Conservation (phyloP, 2,329 filamentous ascomycete species). For the Apiospora pterosperma region DNA sequence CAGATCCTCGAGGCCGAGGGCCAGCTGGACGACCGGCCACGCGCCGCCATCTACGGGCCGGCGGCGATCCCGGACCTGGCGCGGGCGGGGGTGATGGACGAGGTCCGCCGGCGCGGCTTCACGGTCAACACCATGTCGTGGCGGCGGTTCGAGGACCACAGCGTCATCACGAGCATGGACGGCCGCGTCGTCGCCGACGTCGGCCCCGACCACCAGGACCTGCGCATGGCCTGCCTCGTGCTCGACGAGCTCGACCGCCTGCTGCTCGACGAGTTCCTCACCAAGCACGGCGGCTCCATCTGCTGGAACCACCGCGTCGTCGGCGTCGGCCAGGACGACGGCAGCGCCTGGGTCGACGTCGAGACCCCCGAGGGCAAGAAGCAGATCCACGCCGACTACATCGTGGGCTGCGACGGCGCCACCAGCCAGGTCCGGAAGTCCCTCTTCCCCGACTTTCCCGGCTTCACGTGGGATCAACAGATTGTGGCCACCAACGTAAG, state of each 20-base stretch:
- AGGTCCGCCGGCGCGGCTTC: conserved; percentile 35
- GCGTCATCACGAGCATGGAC: conserved; percentile 34
- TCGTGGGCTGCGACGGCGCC: conserved; percentile 55
- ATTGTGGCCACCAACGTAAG: conserved; percentile 61
- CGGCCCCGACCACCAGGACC: conserved; percentile 35
- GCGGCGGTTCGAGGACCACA: conserved; percentile 33
- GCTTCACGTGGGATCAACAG: conserved; percentile 57
- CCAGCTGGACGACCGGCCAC: conserved; percentile 55
- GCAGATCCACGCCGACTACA: conserved; percentile 45
- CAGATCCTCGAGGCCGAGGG: conserved; percentile 53
- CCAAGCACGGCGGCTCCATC: conserved; percentile 31
- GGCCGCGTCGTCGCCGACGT: conserved; percentile 29
- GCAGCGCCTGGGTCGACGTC: conserved; percentile 41
- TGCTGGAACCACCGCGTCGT: conserved; percentile 46
- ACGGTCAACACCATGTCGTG: conserved; percentile 36
- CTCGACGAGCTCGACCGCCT: conserved; percentile 40
- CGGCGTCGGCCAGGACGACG: conserved; percentile 42
- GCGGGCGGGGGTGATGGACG: conserved; percentile 53
- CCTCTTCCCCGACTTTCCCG: conserved; percentile 54
- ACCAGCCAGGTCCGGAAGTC: conserved; percentile 44
- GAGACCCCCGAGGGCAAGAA: conserved; percentile 33
- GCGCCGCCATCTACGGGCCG: conserved; percentile 59
- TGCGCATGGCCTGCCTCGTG: conserved; percentile 37
- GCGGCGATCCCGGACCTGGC: conserved; percentile 55
- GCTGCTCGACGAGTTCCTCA: conserved; percentile 38